Evolutionary conservation across 371 early-diverging fungal species (phyloP), one percentile per base, ranked within the genome.

Genomic region (Rhizopus delemar): DNA sequence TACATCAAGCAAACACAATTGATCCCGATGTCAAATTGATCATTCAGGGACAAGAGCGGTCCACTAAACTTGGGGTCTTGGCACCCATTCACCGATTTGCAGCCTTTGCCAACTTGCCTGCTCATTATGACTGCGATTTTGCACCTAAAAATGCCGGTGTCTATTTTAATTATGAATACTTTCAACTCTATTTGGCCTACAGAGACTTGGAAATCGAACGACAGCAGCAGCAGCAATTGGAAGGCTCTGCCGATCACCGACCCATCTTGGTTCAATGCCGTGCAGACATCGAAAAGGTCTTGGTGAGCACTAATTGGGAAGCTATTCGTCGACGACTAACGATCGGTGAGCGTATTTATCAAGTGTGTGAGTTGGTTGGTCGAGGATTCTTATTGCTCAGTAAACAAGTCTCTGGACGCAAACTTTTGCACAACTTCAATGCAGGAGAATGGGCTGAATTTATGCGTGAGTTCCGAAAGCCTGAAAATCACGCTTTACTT

Each of bases 141-240:
- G 80, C 80, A 1, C 80, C 80, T 31, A 75, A 75, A 41, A 80
- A 80, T 52, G 71, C 80, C 3, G 80, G 80, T 12, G 77, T 80
- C 5, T 80, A 80, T 51, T 80, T 63, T 48, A 80, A 80, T 22
- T 75, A 70, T 45, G 80, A 80, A 31, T 80, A 80, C 60, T 75
- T 74, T 54, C 80, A 77, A 36, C 62, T 80, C 1, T 77, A 71
- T 54, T 50, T 70, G 15, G 77, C 80, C 0, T 80, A 75, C 46
- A 71, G 77, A 38, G 75, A 77, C 48, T 51, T 77, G 3, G 80
- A 80, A 46, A 45, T 49, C 5, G 77, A 77, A 38, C 67, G 68
- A 4, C 66, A 65, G n/a, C 58, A 65, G 33, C 69, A 68, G 38
- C 66, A 69, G 36, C 65, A 67, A 9, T 63, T 63, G 22, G 41